Conservation (phyloP, 2,329 filamentous ascomycete genomes). For the Coniochaeta hoffmannii region DNA sequence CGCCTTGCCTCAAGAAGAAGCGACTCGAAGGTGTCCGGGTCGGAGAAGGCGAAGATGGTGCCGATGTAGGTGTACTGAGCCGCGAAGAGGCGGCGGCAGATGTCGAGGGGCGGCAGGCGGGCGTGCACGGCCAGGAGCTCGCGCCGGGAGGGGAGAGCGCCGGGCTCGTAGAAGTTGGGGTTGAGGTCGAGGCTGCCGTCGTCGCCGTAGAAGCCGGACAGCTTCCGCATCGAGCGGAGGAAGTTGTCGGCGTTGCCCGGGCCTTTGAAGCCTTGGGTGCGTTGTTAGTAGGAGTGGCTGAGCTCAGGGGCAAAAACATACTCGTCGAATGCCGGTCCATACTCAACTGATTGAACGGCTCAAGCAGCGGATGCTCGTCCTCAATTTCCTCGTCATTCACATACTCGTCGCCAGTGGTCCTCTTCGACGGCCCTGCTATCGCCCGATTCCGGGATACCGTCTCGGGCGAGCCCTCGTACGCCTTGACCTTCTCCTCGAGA, state of each 20-base stretch:
- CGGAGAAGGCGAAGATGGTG: conserved; percentile 47
- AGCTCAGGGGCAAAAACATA: conserved; percentile 6
- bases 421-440: background rate
- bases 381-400: conserved; percentile 20
- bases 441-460: background rate
- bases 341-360: conserved; percentile 26
- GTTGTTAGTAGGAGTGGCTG: background rate
- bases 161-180: conserved; percentile 25
- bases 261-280: conserved; percentile 21
- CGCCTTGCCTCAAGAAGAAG: conserved; percentile 36
- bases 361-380: conserved; percentile 23
- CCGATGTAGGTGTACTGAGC: conserved; percentile 50
- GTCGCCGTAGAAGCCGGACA: conserved; percentile 25
- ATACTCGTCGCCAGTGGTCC: background rate
- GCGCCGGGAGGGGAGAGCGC: conserved; percentile 24
- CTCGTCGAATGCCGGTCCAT: conserved; percentile 23
- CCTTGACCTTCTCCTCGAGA: conserved; percentile 24
- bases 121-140: conserved; percentile 17
- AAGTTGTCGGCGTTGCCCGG: conserved; percentile 31
- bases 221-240: conserved; percentile 25
- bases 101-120: conserved; percentile 39
- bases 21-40: conserved; percentile 37
- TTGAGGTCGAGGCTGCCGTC: conserved; percentile 23
- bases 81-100: conserved; percentile 40
- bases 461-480: conserved; percentile 15